Percentiles rank a stretch among this genome's conserved stretches.
Conservation (phyloP, 768 basidiomycete genomes). For the Pilatotrama ljubarskyi region DNA sequence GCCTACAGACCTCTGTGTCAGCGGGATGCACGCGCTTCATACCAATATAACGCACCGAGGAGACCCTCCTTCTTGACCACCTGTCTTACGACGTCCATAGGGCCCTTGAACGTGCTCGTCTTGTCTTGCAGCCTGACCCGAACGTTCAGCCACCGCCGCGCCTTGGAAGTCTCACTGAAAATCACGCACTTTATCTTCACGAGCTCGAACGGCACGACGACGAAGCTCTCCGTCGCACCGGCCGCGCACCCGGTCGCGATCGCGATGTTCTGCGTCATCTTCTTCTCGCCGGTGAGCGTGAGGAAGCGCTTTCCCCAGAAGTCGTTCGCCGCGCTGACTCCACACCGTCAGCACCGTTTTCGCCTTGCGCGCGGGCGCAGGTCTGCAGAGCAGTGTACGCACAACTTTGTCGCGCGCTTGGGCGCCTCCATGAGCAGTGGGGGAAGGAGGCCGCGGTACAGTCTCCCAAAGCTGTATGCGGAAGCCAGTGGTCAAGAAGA, state of each 20-base stretch:
- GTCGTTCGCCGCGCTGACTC: conserved; percentile 76
- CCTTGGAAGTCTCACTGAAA: no score
- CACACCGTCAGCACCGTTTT: neutral
- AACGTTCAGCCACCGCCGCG: neutral
- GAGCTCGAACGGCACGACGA: conserved; percentile 95
- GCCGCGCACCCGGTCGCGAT: conserved; percentile 90
- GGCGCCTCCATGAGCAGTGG: conserved; percentile 95
- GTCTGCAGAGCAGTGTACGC: conserved; percentile 29
- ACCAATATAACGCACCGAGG: conserved; percentile 46
- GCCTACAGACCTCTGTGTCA: conserved; percentile 5
- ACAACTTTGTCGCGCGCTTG: conserved; percentile 97
- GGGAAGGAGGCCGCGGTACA: conserved; percentile 96
- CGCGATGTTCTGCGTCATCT: conserved; percentile 90
- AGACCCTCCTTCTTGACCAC: conserved; percentile 76
- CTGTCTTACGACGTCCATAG: conserved; percentile 86
- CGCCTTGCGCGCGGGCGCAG: neutral
- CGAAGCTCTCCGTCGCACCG: conserved; percentile 93
- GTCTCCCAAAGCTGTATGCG: conserved; percentile 59
- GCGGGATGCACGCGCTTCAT: neutral
- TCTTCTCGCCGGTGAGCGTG: conserved; percentile 58
- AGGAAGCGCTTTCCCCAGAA: conserved; percentile 91
- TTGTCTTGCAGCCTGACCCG: conserved; percentile 83
- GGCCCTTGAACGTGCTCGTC: conserved; percentile 84
- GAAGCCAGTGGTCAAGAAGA: neutral
- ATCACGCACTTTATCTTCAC: conserved; percentile 76